Conservation (phyloP, 148 eudicot species). For the Amaranthus palmeri region DNA sequence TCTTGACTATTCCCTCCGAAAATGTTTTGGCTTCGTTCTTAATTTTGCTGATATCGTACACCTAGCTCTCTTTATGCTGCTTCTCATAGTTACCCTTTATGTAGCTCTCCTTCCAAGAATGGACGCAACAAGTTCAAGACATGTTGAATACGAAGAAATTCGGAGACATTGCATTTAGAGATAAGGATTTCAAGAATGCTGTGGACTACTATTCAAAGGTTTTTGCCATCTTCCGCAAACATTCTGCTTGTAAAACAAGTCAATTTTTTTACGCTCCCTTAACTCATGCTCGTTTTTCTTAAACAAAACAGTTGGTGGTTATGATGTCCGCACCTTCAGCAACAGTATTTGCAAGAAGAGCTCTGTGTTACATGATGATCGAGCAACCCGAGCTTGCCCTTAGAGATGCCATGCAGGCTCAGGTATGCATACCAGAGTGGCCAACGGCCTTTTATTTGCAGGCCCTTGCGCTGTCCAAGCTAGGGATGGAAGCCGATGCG, state of each 20-base stretch:
- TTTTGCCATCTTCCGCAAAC: background rate
- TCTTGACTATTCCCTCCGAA: too few species aligned
- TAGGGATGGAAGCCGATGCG: constrained; percentile 96
- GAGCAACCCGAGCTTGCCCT: constrained; percentile 86
- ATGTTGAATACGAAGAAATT: constrained; percentile 88
- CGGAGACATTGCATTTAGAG: constrained; percentile 91
- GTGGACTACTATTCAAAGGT: constrained; percentile 91
- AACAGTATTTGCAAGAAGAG: constrained; percentile 80
- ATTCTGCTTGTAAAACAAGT: background rate
- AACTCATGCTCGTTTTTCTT: constrained; percentile 13
- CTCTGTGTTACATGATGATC: constrained; percentile 76
- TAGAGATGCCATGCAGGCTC: constrained; percentile 99
- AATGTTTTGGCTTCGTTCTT: background rate
- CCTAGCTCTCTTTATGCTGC: background rate
- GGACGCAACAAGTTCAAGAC: constrained; percentile 99
- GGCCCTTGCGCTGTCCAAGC: constrained; percentile 89
- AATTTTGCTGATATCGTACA: background rate
- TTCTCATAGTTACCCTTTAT: constrained; percentile 3
- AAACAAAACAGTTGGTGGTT: constrained; percentile 52
- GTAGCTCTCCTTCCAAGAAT: constrained; percentile 97
- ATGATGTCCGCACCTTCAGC: constrained; percentile 92
- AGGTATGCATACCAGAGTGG: constrained; percentile 97
- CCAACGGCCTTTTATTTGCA: constrained; percentile 93
- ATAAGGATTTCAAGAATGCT: constrained; percentile 82
- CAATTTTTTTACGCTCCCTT: background rate